A percentile compares a stretch with the other conserved stretches of the same genome.
These are phyloP conservation scores for Juncus effusus DNA, from an alignment of 176 grass and related monocot genomes.

Conservation along the genomic window DNA sequence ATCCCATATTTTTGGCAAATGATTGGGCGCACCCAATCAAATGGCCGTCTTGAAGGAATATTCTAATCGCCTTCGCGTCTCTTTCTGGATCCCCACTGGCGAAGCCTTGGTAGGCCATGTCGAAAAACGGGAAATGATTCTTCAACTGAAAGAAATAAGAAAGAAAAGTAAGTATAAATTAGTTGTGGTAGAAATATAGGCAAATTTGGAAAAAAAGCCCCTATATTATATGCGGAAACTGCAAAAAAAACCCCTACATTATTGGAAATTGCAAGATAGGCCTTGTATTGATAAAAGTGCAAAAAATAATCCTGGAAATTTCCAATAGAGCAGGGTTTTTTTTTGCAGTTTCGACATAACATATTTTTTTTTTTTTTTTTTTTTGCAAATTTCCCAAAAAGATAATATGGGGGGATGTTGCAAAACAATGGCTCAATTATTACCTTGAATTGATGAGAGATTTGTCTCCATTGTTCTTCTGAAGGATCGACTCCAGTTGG, in stretches of 20 bases:
- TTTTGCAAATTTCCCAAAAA: too few species aligned
- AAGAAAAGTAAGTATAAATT: not conserved
- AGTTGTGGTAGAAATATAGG: not conserved
- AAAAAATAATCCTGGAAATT: too few species aligned
- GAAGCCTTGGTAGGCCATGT: conserved; percentile 99
- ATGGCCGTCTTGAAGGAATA: conserved; percentile 95
- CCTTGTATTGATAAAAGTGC: too few species aligned
- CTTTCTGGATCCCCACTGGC: conserved; percentile 86
- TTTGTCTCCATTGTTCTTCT: conserved; percentile 97
- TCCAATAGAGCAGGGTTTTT: too few species aligned
- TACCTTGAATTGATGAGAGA: conserved; percentile 88
- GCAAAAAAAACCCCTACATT: too few species aligned
- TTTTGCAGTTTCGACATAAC: not conserved
- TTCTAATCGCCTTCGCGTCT: conserved; percentile 89
- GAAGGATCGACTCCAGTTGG: conserved; percentile 97
- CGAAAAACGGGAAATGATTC: conserved; percentile 98
- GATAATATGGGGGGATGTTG: too few species aligned
- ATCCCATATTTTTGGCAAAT: conserved; percentile 97
- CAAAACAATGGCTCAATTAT: too few species aligned
- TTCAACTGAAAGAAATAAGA: conserved; percentile 47
- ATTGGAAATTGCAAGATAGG: too few species aligned
- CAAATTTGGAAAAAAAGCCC: too few species aligned
- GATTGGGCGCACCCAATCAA: conserved; percentile 94
- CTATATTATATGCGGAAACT: too few species aligned
- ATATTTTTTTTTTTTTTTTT: too few species aligned